These are phyloP conservation scores for Albatrellus ellisii DNA, from an alignment of 768 basidiomycete genomes.

Conservation along the genomic window DNA sequence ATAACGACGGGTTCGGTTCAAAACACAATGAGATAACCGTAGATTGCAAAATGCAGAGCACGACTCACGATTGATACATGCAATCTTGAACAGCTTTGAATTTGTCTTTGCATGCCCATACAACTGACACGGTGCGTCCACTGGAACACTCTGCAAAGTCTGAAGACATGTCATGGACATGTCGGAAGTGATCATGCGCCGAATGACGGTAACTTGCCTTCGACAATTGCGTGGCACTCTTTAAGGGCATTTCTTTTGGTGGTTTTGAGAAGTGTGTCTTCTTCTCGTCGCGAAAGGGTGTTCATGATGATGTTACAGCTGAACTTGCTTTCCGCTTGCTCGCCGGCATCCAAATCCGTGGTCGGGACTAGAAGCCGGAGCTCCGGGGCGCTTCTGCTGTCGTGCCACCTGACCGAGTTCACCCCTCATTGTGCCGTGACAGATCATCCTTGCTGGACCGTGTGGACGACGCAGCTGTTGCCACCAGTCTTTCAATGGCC, in stretches of 20 bases:
- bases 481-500: background rate
- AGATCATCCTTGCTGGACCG: no score
- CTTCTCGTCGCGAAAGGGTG: conserved; percentile 76
- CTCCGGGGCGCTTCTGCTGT: background rate
- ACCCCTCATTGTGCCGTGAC: background rate
- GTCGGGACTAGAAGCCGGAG: background rate
- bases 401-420: background rate
- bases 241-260: conserved; percentile 70
- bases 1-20: background rate
- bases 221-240: conserved; percentile 65
- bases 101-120: conserved; percentile 69
- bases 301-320: conserved; percentile 38
- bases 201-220: conserved; percentile 31
- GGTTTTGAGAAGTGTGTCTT: conserved; percentile 72
- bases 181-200: conserved; percentile 1
- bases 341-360: no score
- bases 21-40: background rate
- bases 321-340: no score
- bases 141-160: conserved; percentile 78
- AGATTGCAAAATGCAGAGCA: background rate
- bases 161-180: conserved; percentile 18
- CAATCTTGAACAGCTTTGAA: conserved; percentile 64
- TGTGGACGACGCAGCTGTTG: no score
- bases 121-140: conserved; percentile 72
- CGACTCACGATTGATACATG: conserved; percentile 67